Percentiles rank a stretch among this genome's conserved stretches.
phyloP scores from a whole-genome alignment of 441 rosid species.

The Daphne laureola region DNA sequence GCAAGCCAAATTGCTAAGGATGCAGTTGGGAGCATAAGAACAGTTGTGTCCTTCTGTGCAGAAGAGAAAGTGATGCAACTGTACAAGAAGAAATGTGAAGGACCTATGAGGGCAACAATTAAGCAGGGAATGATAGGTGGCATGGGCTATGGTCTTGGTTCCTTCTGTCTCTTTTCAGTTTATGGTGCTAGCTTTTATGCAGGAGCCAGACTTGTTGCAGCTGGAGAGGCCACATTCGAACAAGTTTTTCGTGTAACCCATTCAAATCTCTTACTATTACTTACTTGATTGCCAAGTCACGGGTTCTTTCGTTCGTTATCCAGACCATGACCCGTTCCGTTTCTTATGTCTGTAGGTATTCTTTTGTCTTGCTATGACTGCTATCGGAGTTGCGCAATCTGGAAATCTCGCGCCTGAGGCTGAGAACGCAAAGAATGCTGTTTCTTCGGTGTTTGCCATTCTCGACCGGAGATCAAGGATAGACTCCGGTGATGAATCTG shows the following conservation, averaged over 20 bases:
- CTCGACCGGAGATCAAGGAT: slow-evolving; percentile 55
- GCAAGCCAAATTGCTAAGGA: slow-evolving; percentile 87
- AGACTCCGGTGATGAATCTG: slow-evolving; percentile 53
- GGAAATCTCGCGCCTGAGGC: slow-evolving; percentile 56
- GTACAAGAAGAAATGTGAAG: slow-evolving; percentile 56
- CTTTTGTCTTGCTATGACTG: slow-evolving; percentile 56
- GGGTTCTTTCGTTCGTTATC: background rate
- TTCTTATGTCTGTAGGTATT: slow-evolving; percentile 47
- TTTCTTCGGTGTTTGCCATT: slow-evolving; percentile 61
- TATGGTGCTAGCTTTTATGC: slow-evolving; percentile 64
- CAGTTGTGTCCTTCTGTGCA: slow-evolving; percentile 82
- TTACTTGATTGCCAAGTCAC: background rate
- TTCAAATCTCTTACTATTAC: background rate
- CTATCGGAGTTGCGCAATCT: slow-evolving; percentile 53
- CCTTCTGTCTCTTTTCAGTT: slow-evolving; percentile 43
- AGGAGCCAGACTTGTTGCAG: slow-evolving; percentile 59
- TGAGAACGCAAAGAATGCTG: slow-evolving; percentile 49
- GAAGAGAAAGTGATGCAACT: slow-evolving; percentile 74
- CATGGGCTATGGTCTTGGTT: slow-evolving; percentile 54
- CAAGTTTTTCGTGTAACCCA: slow-evolving; percentile 57
- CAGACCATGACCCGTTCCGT: background rate
- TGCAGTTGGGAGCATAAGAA: slow-evolving; percentile 82
- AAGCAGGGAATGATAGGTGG: slow-evolving; percentile 68
- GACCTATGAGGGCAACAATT: slow-evolving; percentile 52
- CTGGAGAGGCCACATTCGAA: slow-evolving; percentile 40